These are phyloP conservation scores for Leishmania aethiopica DNA, from an alignment of 208 protist species.

Conservation along the genomic window DNA sequence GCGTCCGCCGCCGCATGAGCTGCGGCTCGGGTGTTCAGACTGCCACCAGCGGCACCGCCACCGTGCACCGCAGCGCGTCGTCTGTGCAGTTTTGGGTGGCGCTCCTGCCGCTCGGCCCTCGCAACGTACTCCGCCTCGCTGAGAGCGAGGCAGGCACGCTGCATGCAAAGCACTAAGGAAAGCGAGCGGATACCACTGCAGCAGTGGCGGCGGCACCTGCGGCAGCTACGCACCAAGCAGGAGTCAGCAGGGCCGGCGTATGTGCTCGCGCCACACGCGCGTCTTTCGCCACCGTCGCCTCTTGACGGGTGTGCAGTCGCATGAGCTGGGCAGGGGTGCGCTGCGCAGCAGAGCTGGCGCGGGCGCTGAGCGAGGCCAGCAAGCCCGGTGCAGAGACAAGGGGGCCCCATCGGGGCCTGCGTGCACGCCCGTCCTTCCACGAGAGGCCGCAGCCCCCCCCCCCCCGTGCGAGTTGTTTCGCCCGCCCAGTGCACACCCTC, in stretches of 20 bases:
- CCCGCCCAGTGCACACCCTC: too few species aligned
- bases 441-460: too few species aligned
- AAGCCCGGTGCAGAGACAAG: too few species aligned
- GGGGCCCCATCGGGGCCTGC: too few species aligned
- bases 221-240: background rate
- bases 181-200: background rate
- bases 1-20: background rate
- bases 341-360: background rate
- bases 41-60: background rate
- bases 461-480: too few species aligned
- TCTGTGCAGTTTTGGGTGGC: background rate
- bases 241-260: background rate
- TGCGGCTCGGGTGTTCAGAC: background rate
- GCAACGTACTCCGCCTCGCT: background rate
- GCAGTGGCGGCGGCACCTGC: too few species aligned
- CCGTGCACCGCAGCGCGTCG: background rate
- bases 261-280: background rate
- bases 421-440: too few species aligned
- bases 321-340: background rate
- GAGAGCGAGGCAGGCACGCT: background rate
- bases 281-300: background rate
- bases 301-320: background rate
- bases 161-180: background rate
- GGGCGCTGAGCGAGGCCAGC: too few species aligned
- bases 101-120: background rate